Evolutionary conservation across 305 asterid species (phyloP).

Genomic region (Solanum chacoense): DNA sequence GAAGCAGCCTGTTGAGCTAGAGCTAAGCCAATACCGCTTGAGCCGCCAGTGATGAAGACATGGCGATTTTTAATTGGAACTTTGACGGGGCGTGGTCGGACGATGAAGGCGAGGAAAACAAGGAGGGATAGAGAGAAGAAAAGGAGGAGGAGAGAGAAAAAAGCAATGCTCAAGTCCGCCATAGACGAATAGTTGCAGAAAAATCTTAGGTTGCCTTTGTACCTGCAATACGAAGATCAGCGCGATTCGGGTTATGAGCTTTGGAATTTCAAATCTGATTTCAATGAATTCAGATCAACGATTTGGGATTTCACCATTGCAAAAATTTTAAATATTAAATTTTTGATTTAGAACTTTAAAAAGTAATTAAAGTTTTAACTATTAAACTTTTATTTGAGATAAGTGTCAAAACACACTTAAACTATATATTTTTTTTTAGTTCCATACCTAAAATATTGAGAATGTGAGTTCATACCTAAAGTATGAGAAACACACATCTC

Average conservation of each 20-base stretch:
- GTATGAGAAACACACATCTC: too few species aligned
- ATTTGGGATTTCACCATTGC: background rate
- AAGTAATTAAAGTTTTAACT: too few species aligned
- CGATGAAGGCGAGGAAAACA: constrained; percentile 47
- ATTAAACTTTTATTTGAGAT: too few species aligned
- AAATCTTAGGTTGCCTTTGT: background rate
- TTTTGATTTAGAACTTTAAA: too few species aligned
- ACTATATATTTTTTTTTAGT: too few species aligned
- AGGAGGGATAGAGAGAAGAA: constrained; percentile 50
- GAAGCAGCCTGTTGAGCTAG: constrained; percentile 67
- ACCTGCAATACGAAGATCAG: background rate
- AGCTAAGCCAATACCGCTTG: constrained; percentile 95
- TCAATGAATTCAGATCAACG: background rate
- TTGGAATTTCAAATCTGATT: background rate
- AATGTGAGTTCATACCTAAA: too few species aligned
- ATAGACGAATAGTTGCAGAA: background rate
- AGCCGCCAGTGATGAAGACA: constrained; percentile 95
- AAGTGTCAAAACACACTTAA: too few species aligned
- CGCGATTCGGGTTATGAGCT: background rate
- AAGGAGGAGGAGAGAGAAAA: constrained; percentile 34
- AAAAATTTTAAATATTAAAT: too few species aligned
- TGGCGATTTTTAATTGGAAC: constrained; percentile 75
- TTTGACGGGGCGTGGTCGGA: constrained; percentile 55
- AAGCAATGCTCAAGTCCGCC: background rate
- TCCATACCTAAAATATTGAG: too few species aligned